phyloP scores from a whole-genome alignment of 1,139 yeast species.

The Yamadazyma aaseri region DNA sequence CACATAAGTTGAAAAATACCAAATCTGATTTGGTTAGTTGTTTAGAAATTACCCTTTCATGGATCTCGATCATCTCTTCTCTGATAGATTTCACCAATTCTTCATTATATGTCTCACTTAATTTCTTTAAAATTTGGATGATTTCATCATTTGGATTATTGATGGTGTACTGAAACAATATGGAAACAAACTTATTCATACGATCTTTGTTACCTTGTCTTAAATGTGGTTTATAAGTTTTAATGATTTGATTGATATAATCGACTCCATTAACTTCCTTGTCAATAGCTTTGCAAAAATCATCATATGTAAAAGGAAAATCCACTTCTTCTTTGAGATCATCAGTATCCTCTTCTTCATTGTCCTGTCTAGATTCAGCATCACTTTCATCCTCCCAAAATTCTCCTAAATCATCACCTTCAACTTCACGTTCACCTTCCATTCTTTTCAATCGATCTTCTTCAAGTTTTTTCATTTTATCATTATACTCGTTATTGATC shows the following conservation, averaged over 20 bases:
- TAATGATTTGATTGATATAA: slow-evolving; percentile 55
- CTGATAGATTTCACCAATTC: slow-evolving; percentile 51
- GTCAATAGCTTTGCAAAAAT: slow-evolving; percentile 48
- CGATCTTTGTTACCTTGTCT: slow-evolving; percentile 82
- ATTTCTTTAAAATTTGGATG: slow-evolving; percentile 51
- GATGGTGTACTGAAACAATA: slow-evolving; percentile 60
- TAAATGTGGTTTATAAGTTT: slow-evolving; percentile 69
- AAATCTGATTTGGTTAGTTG: slow-evolving; percentile 53
- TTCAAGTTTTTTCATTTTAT: slow-evolving; percentile 67
- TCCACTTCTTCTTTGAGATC: slow-evolving; percentile 20
- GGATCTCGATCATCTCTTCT: slow-evolving; percentile 41
- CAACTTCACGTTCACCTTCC: slow-evolving; percentile 69
- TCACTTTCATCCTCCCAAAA: slow-evolving; percentile 60
- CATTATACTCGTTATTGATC: slow-evolving; percentile 63
- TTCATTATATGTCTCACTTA: slow-evolving; percentile 67
- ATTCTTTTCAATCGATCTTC: slow-evolving; percentile 78
- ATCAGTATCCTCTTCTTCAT: slow-evolving; percentile 25
- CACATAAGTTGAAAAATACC: slow-evolving; percentile 66
- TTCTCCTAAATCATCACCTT: slow-evolving; percentile 70
- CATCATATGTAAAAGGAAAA: slow-evolving; percentile 50
- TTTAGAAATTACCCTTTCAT: slow-evolving; percentile 39
- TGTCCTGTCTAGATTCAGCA: slow-evolving; percentile 28
- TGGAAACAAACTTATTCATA: slow-evolving; percentile 61
- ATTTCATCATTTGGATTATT: slow-evolving; percentile 22
- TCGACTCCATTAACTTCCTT: slow-evolving; percentile 28